These are phyloP conservation scores for Aspergillus udagawae DNA, from an alignment of 2,329 filamentous ascomycete species.

Conservation along the genomic window DNA sequence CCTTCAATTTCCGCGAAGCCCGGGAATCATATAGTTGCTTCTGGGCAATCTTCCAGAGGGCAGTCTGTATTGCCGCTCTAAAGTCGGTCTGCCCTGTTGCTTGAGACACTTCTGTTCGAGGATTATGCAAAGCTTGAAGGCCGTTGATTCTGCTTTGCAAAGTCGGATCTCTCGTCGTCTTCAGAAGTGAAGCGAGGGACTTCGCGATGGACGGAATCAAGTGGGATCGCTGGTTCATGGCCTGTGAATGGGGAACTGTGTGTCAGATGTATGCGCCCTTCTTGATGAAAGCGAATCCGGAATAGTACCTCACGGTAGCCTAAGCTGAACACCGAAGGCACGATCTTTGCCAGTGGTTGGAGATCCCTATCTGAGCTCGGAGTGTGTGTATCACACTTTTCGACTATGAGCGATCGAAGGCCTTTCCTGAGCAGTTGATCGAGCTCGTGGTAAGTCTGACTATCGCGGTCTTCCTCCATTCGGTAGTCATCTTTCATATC, in stretches of 20 bases:
- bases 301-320: constrained; percentile 28
- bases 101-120: not conserved
- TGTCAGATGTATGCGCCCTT: not conserved
- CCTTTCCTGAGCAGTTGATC: constrained; percentile 23
- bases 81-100: constrained; percentile 2
- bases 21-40: constrained; percentile 18
- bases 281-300: not conserved
- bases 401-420: constrained; percentile 19
- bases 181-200: constrained; percentile 30
- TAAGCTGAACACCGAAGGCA: constrained; percentile 27
- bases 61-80: constrained; percentile 21
- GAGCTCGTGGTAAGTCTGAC: constrained; percentile 2
- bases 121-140: constrained; percentile 3
- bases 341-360: constrained; percentile 20
- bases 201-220: constrained; percentile 34
- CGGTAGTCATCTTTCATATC: not conserved
- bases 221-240: constrained; percentile 31
- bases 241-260: constrained; percentile 17
- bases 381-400: not conserved
- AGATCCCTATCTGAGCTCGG: constrained; percentile 4
- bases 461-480: not conserved
- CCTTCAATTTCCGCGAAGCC: constrained; percentile 6
- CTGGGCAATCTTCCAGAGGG: constrained; percentile 33
- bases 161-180: constrained; percentile 12
- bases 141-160: constrained; percentile 12